These are phyloP conservation scores for Nannochloris sp. DNA, from an alignment of 139 green algal species.

Conservation along the genomic window DNA sequence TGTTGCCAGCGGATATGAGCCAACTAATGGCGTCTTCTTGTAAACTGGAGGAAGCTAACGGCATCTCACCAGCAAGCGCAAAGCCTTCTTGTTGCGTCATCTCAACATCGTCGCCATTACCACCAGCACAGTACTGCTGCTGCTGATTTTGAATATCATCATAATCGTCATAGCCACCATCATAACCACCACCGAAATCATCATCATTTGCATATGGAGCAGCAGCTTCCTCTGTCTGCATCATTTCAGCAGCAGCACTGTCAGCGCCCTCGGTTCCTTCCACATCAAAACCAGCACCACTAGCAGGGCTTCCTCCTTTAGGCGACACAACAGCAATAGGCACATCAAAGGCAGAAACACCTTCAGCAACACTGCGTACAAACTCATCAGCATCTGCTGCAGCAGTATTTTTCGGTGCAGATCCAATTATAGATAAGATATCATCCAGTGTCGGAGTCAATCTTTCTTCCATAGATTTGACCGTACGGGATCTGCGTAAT, in stretches of 20 bases:
- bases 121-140: not conserved
- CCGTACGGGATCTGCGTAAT: not conserved
- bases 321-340: not conserved
- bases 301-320: not conserved
- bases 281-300: not conserved
- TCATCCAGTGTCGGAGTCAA: constrained; percentile 18
- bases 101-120: not conserved
- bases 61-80: too few relatives aligned
- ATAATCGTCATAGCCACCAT: constrained; percentile 8
- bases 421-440: constrained; percentile 12
- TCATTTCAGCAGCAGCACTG: not conserved
- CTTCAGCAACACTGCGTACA: constrained; percentile 4
- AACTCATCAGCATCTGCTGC: constrained; percentile 13
- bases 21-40: constrained; percentile 30
- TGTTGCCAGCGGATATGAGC: constrained; percentile 22
- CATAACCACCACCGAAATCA: constrained; percentile 1
- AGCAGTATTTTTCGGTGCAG: not conserved
- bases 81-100: too few relatives aligned
- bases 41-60: too few relatives aligned
- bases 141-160: not conserved
- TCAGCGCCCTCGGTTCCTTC: not conserved
- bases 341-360: not conserved
- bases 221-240: constrained; percentile 2
- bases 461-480: not conserved
- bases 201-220: constrained; percentile 1